A percentile compares a stretch with the other conserved stretches of the same genome.
Evolutionary conservation across 176 grass and related monocot species (phyloP).

Genomic region (Raddia guianensis): DNA sequence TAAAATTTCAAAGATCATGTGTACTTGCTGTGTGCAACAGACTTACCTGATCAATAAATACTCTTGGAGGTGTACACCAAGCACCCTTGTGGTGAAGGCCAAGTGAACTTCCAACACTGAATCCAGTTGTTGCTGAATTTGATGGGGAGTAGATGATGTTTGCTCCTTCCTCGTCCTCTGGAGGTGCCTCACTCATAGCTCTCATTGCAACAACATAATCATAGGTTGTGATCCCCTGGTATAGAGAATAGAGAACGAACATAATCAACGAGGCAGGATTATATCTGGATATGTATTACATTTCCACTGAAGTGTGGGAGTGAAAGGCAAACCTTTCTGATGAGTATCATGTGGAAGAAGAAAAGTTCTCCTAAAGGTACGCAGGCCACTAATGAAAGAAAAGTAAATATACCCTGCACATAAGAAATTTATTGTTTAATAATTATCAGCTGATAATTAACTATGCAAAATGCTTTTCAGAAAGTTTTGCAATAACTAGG

Average conservation of each 20-base stretch:
- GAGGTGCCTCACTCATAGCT: conserved; percentile 88
- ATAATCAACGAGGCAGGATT: conserved; percentile 24
- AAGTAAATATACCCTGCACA: conserved; percentile 80
- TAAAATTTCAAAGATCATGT: conserved; percentile 23
- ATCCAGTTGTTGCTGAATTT: conserved; percentile 95
- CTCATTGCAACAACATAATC: conserved; percentile 99
- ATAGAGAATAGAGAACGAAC: conserved; percentile 33
- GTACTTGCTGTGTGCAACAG: conserved; percentile 7
- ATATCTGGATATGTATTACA: conserved; percentile 27
- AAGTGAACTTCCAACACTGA: conserved; percentile 89
- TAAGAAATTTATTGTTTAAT: conserved; percentile 41
- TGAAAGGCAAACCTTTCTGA: conserved; percentile 76
- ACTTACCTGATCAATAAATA: conserved; percentile 85
- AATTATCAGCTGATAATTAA: conserved; percentile 11
- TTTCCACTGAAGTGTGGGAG: conserved; percentile 16
- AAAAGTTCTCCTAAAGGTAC: conserved; percentile 92
- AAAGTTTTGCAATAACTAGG: background rate
- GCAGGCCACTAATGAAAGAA: conserved; percentile 81
- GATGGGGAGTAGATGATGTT: conserved; percentile 86
- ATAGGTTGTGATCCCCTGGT: conserved; percentile 93
- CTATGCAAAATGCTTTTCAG: conserved; percentile 13
- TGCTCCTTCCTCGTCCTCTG: conserved; percentile 80
- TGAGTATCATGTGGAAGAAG: conserved; percentile 99
- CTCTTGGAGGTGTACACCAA: conserved; percentile 98
- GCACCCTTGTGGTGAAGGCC: conserved; percentile 91